A percentile compares a stretch with the other conserved stretches of the same genome.
Conservation (phyloP, 2,329 filamentous ascomycete species). For the Arthrobotrys iridis region DNA sequence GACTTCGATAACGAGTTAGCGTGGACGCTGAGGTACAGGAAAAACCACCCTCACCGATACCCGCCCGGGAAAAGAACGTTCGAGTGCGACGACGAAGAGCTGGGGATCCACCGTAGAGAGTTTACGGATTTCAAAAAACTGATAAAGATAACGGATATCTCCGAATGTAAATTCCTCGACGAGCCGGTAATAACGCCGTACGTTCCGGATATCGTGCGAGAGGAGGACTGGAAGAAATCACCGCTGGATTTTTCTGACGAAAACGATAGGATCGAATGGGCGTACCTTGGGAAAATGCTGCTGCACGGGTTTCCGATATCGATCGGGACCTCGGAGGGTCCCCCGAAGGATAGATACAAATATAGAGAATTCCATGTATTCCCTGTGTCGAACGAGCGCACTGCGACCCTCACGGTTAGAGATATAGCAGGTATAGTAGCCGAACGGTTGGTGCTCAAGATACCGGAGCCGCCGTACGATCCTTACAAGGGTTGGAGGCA, state of each 20-base stretch:
- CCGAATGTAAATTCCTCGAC: neutral
- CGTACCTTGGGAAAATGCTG: neutral
- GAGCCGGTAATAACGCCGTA: constrained; percentile 7
- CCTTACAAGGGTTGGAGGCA: too few relatives aligned
- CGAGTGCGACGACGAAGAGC: neutral
- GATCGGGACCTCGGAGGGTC: neutral
- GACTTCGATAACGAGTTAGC: neutral
- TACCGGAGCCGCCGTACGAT: neutral
- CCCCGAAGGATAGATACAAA: neutral
- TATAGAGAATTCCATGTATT: neutral
- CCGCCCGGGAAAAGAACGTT: neutral
- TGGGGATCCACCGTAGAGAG: neutral
- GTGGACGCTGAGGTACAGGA: neutral
- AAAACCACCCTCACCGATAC: neutral
- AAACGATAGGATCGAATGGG: neutral
- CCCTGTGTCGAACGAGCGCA: too few relatives aligned
- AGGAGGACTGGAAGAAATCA: neutral
- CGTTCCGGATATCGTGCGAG: neutral
- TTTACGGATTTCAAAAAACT: neutral
- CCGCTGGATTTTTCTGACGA: neutral
- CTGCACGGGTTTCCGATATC: neutral
- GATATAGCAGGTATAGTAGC: neutral
- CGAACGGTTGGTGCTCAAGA: neutral
- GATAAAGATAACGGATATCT: neutral
- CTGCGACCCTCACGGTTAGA: neutral